These are phyloP conservation scores for Tulasnella sp. DNA, from an alignment of 768 basidiomycete genomes.

Conservation along the genomic window DNA sequence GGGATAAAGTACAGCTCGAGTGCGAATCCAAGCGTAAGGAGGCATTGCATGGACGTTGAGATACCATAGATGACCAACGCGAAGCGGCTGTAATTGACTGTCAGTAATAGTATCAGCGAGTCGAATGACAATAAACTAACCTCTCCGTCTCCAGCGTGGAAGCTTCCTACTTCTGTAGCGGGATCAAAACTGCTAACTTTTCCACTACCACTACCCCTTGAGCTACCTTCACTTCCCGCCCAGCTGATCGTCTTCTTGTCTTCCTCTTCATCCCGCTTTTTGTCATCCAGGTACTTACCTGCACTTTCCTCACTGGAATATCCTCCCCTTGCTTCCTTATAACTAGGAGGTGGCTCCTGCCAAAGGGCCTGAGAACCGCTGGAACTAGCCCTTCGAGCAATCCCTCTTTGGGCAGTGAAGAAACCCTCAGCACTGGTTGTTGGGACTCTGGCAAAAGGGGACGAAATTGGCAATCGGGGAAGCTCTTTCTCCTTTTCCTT, in stretches of 20 bases:
- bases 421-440: background rate
- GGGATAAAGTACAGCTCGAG: conserved; percentile 70
- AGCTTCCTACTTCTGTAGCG: conserved; percentile 30
- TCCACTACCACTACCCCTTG: background rate
- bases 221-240: background rate
- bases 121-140: conserved; percentile 26
- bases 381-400: background rate
- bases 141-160: conserved; percentile 30
- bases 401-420: background rate
- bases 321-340: background rate
- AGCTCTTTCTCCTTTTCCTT: background rate
- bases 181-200: conserved; percentile 37
- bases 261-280: background rate
- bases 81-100: conserved; percentile 49
- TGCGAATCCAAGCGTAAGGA: conserved; percentile 70
- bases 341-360: background rate
- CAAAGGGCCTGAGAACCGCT: background rate
- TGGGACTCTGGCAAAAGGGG: background rate
- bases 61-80: conserved; percentile 80
- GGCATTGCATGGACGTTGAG: conserved; percentile 78
- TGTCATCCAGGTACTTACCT: background rate
- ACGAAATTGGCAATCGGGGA: background rate
- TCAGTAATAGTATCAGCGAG: conserved; percentile 1
- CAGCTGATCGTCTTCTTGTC: background rate
- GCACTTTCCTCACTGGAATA: background rate